Evolutionary conservation across 192 early-diverging fungal genomes (phyloP).

Genomic region (Backusella mclennaniae): DNA sequence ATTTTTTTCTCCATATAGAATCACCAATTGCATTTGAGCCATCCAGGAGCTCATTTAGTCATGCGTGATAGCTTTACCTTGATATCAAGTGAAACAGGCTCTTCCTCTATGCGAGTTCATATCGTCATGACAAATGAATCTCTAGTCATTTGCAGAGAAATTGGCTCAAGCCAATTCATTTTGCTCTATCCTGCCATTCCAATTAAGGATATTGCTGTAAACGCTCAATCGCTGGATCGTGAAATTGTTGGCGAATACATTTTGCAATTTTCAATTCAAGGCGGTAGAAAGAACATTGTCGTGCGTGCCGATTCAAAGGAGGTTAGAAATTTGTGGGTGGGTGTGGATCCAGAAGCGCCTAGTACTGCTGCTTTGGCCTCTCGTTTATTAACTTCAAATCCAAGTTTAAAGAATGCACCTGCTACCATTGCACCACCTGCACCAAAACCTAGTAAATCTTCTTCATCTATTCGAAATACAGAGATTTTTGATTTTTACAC

Average conservation of each 20-base stretch:
- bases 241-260: constrained; percentile 21
- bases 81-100: constrained; percentile 15
- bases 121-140: constrained; percentile 40
- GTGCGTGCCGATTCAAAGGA: constrained; percentile 13
- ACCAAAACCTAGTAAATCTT: not conserved
- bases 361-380: not conserved
- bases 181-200: constrained; percentile 51
- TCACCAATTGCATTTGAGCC: constrained; percentile 21
- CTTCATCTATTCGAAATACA: not conserved
- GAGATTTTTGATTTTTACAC: not conserved
- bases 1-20: constrained; percentile 6
- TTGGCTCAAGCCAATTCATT: constrained; percentile 28
- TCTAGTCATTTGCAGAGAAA: constrained; percentile 20
- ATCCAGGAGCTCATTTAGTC: constrained; percentile 13
- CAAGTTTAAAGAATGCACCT: not conserved
- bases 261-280: constrained; percentile 1
- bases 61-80: constrained; percentile 25
- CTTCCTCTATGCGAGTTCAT: constrained; percentile 28
- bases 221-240: constrained; percentile 2
- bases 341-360: not conserved
- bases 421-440: not conserved
- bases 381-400: not conserved
- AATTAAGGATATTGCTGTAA: constrained; percentile 40
- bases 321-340: constrained; percentile 16
- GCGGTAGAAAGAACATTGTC: not conserved